Base-by-base conservation (phyloP, 306 rosid genomes). In the Quercus aquifolioides region DNA sequence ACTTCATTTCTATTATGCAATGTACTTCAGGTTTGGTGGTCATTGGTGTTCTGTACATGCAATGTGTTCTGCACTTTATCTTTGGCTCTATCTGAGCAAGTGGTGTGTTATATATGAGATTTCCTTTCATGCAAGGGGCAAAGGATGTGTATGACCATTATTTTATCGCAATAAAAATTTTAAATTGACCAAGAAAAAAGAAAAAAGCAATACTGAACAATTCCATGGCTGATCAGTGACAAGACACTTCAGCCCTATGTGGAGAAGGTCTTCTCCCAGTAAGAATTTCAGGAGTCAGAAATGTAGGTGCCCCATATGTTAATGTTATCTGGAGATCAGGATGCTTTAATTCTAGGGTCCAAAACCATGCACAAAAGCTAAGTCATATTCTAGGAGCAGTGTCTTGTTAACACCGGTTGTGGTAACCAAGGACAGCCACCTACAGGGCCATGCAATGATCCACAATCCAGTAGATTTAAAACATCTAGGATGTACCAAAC, bases 401-500 rank as follows among this genome's bases (percentile, higher is more conserved):
- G 65, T 59, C 31, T 10, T 59, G 18, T 59, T 4, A 23, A 21
- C 17, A 23, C 11, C 65, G 4, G 25, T 3, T 4, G 33, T 23
- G 31, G 6, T 59, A 59, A 59, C 14, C 31, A 59, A 23, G 23
- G 65, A 23, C 65, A 59, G 15, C 65, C 23, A 23, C 65, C 65
- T n/a, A 59, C 18, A 59, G 4, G 65, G 26, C 65, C 31, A 11
- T 23, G 15, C 31, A 21, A 25, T 59, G 65, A 59, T 59, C 65
- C 65, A 59, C 31, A 26, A 59, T 23, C 65, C 25, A 11, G 26
- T 26, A 23, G 26, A 59, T 59, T 1, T 59, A 60, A 55, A 80
- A 80, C 60, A 78, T 64, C 75, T 78, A 59, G 59, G 56, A 60
- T 70, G 69, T 52, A 76, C 63, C 35, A 75, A 81, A 62, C 30